These are phyloP conservation scores for Stachybotrys elegans DNA, from an alignment of 2,329 filamentous ascomycete genomes.

Conservation along the genomic window DNA sequence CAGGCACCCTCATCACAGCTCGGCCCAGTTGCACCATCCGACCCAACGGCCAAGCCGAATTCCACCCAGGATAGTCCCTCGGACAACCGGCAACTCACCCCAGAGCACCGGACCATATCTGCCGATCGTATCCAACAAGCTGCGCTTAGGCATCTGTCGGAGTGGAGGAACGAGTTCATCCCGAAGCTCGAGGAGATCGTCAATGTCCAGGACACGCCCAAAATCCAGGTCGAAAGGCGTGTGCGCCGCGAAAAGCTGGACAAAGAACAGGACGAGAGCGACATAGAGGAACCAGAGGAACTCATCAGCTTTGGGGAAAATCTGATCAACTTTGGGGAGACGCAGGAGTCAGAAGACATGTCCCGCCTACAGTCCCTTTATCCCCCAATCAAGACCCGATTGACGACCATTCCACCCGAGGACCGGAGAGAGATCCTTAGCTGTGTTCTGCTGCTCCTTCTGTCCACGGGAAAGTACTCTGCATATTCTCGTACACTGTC, in stretches of 20 bases:
- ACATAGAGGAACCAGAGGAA: conserved; percentile 27
- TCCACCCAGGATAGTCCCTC: conserved; percentile 9
- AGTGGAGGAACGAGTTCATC: conserved; percentile 73
- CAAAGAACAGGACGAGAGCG: conserved; percentile 26
- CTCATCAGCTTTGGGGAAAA: not conserved
- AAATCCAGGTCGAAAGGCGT: conserved; percentile 41
- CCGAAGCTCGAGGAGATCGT: conserved; percentile 64
- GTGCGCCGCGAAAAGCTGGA: conserved; percentile 38
- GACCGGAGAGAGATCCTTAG: conserved; percentile 63
- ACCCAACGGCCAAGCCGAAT: conserved; percentile 8
- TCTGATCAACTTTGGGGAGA: conserved; percentile 35
- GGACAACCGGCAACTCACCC: conserved; percentile 10
- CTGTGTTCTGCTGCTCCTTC: conserved; percentile 63
- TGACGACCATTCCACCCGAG: conserved; percentile 49
- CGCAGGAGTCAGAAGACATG: conserved; percentile 30
- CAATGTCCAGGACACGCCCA: conserved; percentile 41
- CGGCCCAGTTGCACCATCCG: conserved; percentile 19
- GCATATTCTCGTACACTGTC: conserved; percentile 67
- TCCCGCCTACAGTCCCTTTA: conserved; percentile 46
- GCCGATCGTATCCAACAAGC: conserved; percentile 37
- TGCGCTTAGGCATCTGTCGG: conserved; percentile 65
- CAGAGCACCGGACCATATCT: conserved; percentile 10
- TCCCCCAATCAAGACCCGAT: conserved; percentile 46
- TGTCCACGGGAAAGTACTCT: conserved; percentile 70
- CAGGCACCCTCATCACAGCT: conserved; percentile 30